These are phyloP conservation scores for Peronospora farinosa DNA, from an alignment of 352 stramenopile species.

Conservation along the genomic window DNA sequence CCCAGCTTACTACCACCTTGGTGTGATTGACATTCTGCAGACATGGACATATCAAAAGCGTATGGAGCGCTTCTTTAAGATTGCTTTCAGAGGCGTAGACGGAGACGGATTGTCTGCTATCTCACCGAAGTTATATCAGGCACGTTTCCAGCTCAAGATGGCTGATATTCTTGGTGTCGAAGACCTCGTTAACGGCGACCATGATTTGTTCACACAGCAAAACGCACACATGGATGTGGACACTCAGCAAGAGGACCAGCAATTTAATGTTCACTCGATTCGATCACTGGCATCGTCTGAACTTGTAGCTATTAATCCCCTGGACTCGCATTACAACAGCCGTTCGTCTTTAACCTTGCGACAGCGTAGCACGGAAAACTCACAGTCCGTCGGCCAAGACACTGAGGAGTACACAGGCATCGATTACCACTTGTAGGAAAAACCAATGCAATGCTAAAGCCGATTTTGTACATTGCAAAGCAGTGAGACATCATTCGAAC, in stretches of 20 bases:
- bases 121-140: conserved; percentile 73
- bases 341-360: conserved; percentile 44
- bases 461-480: neutral
- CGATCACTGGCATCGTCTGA: conserved; percentile 60
- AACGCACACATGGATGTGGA: conserved; percentile 87
- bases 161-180: conserved; percentile 81
- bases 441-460: conserved; percentile 3
- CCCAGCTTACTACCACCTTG: conserved; percentile 86
- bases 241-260: conserved; percentile 49
- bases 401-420: conserved; percentile 81
- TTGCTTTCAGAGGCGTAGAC: conserved; percentile 75
- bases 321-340: conserved; percentile 66
- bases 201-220: conserved; percentile 75
- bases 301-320: conserved; percentile 46
- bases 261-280: conserved; percentile 59
- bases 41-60: conserved; percentile 85
- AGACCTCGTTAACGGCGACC: conserved; percentile 46
- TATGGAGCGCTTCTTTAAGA: conserved; percentile 86
- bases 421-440: conserved; percentile 75
- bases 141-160: conserved; percentile 84
- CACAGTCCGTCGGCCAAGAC: conserved; percentile 63
- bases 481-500: neutral
- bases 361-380: conserved; percentile 56
- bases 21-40: conserved; percentile 89
- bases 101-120: conserved; percentile 81